Base-by-base conservation (phyloP, 1,139 yeast genomes). In the Pichia norvegensis region DNA sequence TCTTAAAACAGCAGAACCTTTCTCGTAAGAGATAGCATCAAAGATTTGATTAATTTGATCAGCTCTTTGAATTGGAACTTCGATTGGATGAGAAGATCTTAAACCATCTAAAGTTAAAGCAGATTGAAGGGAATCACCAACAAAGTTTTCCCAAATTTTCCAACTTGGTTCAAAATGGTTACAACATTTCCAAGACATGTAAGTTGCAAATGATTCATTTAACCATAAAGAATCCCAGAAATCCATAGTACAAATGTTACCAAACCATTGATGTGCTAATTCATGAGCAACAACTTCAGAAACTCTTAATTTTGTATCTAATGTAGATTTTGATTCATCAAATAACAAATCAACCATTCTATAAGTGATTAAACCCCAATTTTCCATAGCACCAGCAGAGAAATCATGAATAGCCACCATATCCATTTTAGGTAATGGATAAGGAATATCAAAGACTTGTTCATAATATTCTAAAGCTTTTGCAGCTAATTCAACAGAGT, bases 161-260 rank as follows among this genome's bases (percentile, higher is more conserved):
- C 81, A 77, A 42, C 74, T 78, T 33, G 79, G 78, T 57, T 69
- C 72, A 52, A 76, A 68, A 42, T 71, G 61, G 57, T 76, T 74
- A 52, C 74, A 73, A 42, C 78, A 77, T 46, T 67, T 67, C 68
- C 70, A 74, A 1, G 78, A 75, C 64, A 73, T 76, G 73, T 79
- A 76, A 23, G 81, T 77, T 16, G 82, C 82, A 61, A 77, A 77
- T 39, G 80, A 79, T 64, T 77, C 82, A 56, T 77, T 77, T 51
- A 77, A 68, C 81, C 81, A 77, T 52, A 77, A 67, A 43, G 78
- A 81, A 55, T 77, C 80, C 82, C 82, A 77, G 68, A 75, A 77
- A 54, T 77, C 74, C 81, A 77, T 76, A 38, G 82, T 77, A 51
- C 78, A 80, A 61, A 76, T 70, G 57, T 77, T 73, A 53, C 82